Conservation (phyloP, 345 rosid species). For the Pugionium cornutum region DNA sequence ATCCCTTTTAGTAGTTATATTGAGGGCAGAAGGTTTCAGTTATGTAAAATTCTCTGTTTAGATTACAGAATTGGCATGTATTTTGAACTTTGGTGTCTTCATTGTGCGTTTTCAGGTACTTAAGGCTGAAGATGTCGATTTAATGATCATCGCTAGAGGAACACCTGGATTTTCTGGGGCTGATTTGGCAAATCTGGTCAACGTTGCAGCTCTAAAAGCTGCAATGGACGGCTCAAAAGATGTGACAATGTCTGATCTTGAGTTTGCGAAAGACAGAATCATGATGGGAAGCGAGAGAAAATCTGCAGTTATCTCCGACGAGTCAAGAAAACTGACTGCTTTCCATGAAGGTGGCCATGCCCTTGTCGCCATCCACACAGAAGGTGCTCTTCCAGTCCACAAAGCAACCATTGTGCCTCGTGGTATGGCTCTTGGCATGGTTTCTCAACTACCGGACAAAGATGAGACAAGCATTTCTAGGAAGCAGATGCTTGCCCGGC, state of each 20-base stretch:
- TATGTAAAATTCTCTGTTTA: background rate
- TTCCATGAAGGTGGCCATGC: conserved; percentile 99
- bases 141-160: conserved; percentile 93
- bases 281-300: conserved; percentile 98
- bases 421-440: conserved; percentile 96
- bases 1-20: background rate
- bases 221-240: conserved; percentile 95
- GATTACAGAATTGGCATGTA: background rate
- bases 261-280: conserved; percentile 91
- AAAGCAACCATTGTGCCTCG: conserved; percentile 97
- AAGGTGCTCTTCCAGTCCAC: conserved; percentile 92
- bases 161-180: conserved; percentile 99
- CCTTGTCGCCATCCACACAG: conserved; percentile 86
- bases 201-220: conserved; percentile 91
- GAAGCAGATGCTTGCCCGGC: conserved; percentile 95
- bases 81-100: background rate
- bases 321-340: conserved; percentile 73
- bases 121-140: conserved; percentile 88
- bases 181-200: conserved; percentile 87
- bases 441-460: conserved; percentile 82
- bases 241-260: conserved; percentile 87
- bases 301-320: conserved; percentile 86
- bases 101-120: conserved; percentile 57
- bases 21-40: background rate
- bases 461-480: conserved; percentile 71